A percentile compares a stretch with the other conserved stretches of the same genome.
Evolutionary conservation across 768 basidiomycete genomes (phyloP).

Genomic region (Rhizopogon vinicolor): DNA sequence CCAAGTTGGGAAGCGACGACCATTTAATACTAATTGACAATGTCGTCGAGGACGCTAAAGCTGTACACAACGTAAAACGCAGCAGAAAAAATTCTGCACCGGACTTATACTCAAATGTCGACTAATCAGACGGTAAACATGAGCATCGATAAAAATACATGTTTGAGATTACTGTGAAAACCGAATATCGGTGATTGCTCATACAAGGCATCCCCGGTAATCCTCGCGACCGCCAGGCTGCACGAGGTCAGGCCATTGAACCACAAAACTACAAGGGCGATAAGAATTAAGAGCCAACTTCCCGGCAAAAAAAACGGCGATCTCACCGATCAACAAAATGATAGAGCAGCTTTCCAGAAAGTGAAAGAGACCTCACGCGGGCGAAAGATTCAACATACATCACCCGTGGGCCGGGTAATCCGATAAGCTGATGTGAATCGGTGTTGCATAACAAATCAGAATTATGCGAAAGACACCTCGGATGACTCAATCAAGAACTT

Average conservation of each 20-base stretch:
- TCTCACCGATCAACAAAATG: conserved; percentile 77
- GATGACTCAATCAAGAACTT: conserved; percentile 20
- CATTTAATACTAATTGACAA: neutral
- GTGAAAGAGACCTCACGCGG: conserved; percentile 72
- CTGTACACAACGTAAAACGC: neutral
- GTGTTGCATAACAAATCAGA: conserved; percentile 6
- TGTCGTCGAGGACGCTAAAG: neutral
- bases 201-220: conserved; percentile 65
- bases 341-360: conserved; percentile 79
- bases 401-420: conserved; percentile 61
- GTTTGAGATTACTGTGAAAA: no score
- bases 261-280: conserved; percentile 59
- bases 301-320: conserved; percentile 64
- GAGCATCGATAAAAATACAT: neutral
- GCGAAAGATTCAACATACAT: conserved; percentile 96
- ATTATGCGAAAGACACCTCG: neutral
- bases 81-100: no score
- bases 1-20: neutral
- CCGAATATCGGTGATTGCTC: conserved; percentile 11
- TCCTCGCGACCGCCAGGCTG: conserved; percentile 39
- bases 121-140: neutral
- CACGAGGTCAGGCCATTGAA: conserved; percentile 79
- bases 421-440: conserved; percentile 55
- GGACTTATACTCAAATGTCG: neutral
- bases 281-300: conserved; percentile 9